phyloP scores from a whole-genome alignment of 2,329 filamentous ascomycete species.

The Thelonectria olida region DNA sequence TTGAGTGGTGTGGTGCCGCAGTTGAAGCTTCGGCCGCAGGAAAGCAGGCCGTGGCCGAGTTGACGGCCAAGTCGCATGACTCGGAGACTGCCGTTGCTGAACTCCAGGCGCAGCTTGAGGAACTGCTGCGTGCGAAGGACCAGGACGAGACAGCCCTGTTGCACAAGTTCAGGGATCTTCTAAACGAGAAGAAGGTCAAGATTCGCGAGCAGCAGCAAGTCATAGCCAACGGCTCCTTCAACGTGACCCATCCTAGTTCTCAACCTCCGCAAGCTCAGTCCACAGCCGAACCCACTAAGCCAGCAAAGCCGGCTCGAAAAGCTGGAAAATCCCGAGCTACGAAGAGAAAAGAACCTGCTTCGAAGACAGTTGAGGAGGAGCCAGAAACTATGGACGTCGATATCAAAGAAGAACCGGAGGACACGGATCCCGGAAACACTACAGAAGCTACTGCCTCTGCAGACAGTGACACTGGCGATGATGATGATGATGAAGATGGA shows the following conservation, averaged over 20 bases:
- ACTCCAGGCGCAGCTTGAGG: slow-evolving; percentile 70
- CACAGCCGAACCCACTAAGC: slow-evolving; percentile 15
- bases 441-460: slow-evolving; percentile 54
- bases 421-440: slow-evolving; percentile 52
- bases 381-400: slow-evolving; percentile 59
- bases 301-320: slow-evolving; percentile 40
- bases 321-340: slow-evolving; percentile 50
- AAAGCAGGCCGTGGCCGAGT: slow-evolving; percentile 52
- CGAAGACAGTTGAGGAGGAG: slow-evolving; percentile 52
- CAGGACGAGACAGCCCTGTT: slow-evolving; percentile 73
- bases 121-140: slow-evolving; percentile 72
- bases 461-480: slow-evolving; percentile 53
- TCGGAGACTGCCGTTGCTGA: slow-evolving; percentile 66
- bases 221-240: slow-evolving; percentile 57
- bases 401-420: slow-evolving; percentile 46
- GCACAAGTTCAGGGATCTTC: slow-evolving; percentile 73
- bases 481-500: slow-evolving; percentile 48
- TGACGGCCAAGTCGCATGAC: slow-evolving; percentile 52
- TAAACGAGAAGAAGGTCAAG: slow-evolving; percentile 84
- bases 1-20: slow-evolving; percentile 75
- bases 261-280: slow-evolving; percentile 32
- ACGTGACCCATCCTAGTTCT: slow-evolving; percentile 43
- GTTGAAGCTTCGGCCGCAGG: slow-evolving; percentile 58
- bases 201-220: slow-evolving; percentile 77
- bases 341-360: slow-evolving; percentile 60